Conservation (phyloP, 768 basidiomycete species). For the Suillus subaureus region DNA sequence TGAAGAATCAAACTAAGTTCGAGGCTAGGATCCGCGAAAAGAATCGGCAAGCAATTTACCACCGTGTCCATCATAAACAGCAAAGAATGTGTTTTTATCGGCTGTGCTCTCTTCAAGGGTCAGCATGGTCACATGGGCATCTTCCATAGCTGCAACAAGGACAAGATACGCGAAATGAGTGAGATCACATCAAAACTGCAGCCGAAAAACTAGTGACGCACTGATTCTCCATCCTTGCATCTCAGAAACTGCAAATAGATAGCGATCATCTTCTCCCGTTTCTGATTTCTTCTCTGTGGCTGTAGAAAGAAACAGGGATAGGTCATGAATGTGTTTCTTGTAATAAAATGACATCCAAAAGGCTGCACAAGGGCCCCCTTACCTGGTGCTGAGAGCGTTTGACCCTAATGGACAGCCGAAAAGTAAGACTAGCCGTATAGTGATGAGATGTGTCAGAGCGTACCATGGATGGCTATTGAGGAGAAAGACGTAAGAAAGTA, state of each 20-base stretch:
- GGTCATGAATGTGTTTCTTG: slow-evolving; percentile 9
- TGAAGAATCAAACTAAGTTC: slow-evolving; percentile 7
- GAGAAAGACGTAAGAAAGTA: slow-evolving; percentile 29
- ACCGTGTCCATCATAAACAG: slow-evolving; percentile 98
- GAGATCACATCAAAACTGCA: slow-evolving; percentile 2
- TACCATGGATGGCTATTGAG: slow-evolving; percentile 31
- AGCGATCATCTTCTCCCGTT: slow-evolving; percentile 68
- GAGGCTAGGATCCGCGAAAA: slow-evolving; percentile 13
- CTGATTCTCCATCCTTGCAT: slow-evolving; percentile 99
- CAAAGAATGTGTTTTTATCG: slow-evolving; percentile 80
- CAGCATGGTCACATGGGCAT: slow-evolving; percentile 81
- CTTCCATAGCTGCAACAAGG: slow-evolving; percentile 85
- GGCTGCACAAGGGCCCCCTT: slow-evolving; percentile 26
- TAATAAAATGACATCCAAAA: slow-evolving; percentile 12
- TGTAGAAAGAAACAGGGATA: slow-evolving; percentile 33
- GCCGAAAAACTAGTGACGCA: slow-evolving; percentile 47
- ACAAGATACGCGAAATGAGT: slow-evolving; percentile 19
- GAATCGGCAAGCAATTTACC: slow-evolving; percentile 47
- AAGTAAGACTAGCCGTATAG: slow-evolving; percentile 12
- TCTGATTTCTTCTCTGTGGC: slow-evolving; percentile 84
- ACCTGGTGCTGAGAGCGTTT: slow-evolving; percentile 86
- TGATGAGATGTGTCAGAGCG: slow-evolving; percentile 12
- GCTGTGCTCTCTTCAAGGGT: slow-evolving; percentile 57
- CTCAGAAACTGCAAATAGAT: slow-evolving; percentile 80
- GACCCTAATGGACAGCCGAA: slow-evolving; percentile 54